Percentiles rank a stretch among this genome's conserved stretches.
Conservation (phyloP, 495 filamentous ascomycete genomes). For the Evernia prunastri region DNA sequence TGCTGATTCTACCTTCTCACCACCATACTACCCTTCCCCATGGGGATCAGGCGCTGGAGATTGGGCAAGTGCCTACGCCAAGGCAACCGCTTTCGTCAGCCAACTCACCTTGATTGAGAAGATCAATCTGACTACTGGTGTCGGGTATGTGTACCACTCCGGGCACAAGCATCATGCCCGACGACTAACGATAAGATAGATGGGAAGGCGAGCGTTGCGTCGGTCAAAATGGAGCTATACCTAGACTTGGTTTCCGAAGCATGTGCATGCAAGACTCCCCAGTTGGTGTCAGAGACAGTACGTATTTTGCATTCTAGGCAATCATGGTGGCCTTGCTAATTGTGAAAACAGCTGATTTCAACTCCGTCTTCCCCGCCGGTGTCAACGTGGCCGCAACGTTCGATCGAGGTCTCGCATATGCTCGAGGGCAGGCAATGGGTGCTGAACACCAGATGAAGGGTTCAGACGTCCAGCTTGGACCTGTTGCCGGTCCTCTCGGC, state of each 20-base stretch:
- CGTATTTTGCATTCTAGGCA: constrained; percentile 18
- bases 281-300: constrained; percentile 70
- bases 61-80: constrained; percentile 76
- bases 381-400: constrained; percentile 79
- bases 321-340: background rate
- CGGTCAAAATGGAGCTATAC: constrained; percentile 58
- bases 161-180: background rate
- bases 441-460: constrained; percentile 75
- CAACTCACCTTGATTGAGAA: constrained; percentile 88
- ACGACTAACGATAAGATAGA: constrained; percentile 32
- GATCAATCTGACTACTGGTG: constrained; percentile 88
- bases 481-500: constrained; percentile 81
- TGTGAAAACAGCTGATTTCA: constrained; percentile 54
- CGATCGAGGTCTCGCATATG: constrained; percentile 65
- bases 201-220: constrained; percentile 77
- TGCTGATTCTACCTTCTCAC: constrained; percentile 30
- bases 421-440: constrained; percentile 73
- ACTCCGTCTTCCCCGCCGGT: constrained; percentile 74
- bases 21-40: constrained; percentile 79
- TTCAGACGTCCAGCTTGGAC: constrained; percentile 78
- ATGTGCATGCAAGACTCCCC: constrained; percentile 90
- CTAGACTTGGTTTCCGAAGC: constrained; percentile 66
- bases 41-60: constrained; percentile 61
- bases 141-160: constrained; percentile 45
- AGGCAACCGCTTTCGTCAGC: constrained; percentile 71